These are phyloP conservation scores for Herpotrichia juniperi DNA, from an alignment of 2,329 filamentous ascomycete species.

Conservation along the genomic window DNA sequence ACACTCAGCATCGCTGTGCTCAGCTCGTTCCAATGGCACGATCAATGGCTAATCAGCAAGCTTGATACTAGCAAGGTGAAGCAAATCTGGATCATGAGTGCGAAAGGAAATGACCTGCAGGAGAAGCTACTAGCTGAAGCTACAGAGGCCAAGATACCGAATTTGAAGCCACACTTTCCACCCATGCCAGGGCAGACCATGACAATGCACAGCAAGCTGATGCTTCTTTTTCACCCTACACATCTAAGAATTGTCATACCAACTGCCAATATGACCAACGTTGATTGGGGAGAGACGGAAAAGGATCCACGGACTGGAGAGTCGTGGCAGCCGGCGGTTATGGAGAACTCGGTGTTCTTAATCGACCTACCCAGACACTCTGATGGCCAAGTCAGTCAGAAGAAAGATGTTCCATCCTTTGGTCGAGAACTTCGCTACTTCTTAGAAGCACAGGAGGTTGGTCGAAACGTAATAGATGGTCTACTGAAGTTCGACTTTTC, in stretches of 20 bases:
- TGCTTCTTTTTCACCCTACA: constrained; percentile 78
- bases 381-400: constrained; percentile 26
- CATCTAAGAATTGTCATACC: constrained; percentile 84
- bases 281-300: constrained; percentile 89
- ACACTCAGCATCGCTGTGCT: constrained; percentile 78
- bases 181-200: constrained; percentile 73
- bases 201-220: constrained; percentile 93
- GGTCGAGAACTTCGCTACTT: constrained; percentile 74
- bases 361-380: constrained; percentile 79
- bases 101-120: constrained; percentile 52
- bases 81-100: constrained; percentile 65
- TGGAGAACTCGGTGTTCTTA: constrained; percentile 72
- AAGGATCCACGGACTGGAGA: constrained; percentile 19
- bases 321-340: constrained; percentile 36
- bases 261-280: constrained; percentile 82
- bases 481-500: constrained; percentile 82
- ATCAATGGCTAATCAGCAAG: constrained; percentile 74
- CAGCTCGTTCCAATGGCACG: constrained; percentile 87
- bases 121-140: constrained; percentile 29
- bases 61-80: constrained; percentile 63
- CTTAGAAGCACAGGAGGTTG: constrained; percentile 68
- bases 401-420: constrained; percentile 61
- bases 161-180: constrained; percentile 78
- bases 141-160: constrained; percentile 47
- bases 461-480: constrained; percentile 69